Evolutionary conservation across 345 rosid genomes (phyloP), one percentile per base, ranked within the genome.

Genomic region (Brassica carinata): DNA sequence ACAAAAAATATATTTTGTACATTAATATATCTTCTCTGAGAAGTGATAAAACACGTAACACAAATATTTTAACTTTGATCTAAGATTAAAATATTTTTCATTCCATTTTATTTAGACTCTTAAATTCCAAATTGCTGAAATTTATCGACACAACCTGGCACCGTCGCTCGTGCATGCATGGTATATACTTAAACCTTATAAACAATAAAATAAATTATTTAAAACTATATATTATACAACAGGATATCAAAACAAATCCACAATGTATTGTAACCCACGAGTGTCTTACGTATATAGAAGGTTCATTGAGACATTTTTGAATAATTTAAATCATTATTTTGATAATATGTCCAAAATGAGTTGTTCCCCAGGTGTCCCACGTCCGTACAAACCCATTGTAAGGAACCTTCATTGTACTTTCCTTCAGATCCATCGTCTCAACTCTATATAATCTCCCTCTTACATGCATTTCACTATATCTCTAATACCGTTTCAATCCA

Each of bases 391-490:
- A 29, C 31, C 31, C 31, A 29, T 29, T 29, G 31, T 31, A 2
- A 1, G 67, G 84, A 85, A 63, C 81, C 88, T 85, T 87, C 88
- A 0, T 80, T 8, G 72, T 68, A 71, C 89, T 86, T 86, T 85
- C 83, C 76, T 83, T 83, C 73, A 84, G 73, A 75, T 65, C 53
- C 45, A 26, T 68, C 19, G 9, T 38, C 31, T 23, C 38, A 17
- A 43, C 40, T 27, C 33, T 58, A 10, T 77, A 45, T 33, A 17
- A 18, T 8, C 31, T 57, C 53, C 64, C 31, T 69, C 74, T 63
- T 2, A 64, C 58, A 26, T 61, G 13, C 62, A 29, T 72, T 65
- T 73, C 77, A 7, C n/a, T 5, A 80, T 57, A 79, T 67, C 64
- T 71, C 34, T 34, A n/a, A 51, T 51, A 51, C 58, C 6, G 2